Percentiles rank a stretch among this genome's conserved stretches.
These are phyloP conservation scores for Rhizophagus prolifer DNA, from an alignment of 192 early-diverging fungal genomes.

Conservation along the genomic window DNA sequence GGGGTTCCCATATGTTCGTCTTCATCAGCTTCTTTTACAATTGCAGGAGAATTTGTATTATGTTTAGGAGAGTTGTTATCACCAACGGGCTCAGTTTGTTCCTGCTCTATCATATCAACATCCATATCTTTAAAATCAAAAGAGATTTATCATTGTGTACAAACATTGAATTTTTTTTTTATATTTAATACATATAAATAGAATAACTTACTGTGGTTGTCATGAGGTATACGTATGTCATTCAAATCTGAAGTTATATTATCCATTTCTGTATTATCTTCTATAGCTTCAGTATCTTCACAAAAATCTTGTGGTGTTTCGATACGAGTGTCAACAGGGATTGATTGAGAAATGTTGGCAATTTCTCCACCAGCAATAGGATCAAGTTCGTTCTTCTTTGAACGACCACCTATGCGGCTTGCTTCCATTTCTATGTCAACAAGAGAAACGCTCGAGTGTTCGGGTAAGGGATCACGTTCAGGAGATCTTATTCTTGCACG, in stretches of 20 bases:
- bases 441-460: slow-evolving; percentile 46
- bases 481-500: slow-evolving; percentile 35
- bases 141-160: neutral
- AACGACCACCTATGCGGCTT: slow-evolving; percentile 44
- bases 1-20: slow-evolving; percentile 28
- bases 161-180: neutral
- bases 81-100: neutral
- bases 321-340: neutral
- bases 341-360: slow-evolving; percentile 53
- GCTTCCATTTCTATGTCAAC: slow-evolving; percentile 55
- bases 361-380: slow-evolving; percentile 58
- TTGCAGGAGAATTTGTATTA: slow-evolving; percentile 1
- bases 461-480: slow-evolving; percentile 41
- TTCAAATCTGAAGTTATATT: slow-evolving; percentile 18
- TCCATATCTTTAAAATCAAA: slow-evolving; percentile 5
- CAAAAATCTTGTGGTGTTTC: neutral
- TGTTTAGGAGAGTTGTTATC: neutral
- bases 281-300: slow-evolving; percentile 30
- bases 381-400: slow-evolving; percentile 64
- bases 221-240: neutral
- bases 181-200: neutral
- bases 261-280: slow-evolving; percentile 34
- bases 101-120: slow-evolving; percentile 21
- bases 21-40: slow-evolving; percentile 35
- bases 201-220: slow-evolving; percentile 8